These are phyloP conservation scores for Syncephalastrum sp. DNA, from an alignment of 371 early-diverging fungal genomes.

Conservation along the genomic window DNA sequence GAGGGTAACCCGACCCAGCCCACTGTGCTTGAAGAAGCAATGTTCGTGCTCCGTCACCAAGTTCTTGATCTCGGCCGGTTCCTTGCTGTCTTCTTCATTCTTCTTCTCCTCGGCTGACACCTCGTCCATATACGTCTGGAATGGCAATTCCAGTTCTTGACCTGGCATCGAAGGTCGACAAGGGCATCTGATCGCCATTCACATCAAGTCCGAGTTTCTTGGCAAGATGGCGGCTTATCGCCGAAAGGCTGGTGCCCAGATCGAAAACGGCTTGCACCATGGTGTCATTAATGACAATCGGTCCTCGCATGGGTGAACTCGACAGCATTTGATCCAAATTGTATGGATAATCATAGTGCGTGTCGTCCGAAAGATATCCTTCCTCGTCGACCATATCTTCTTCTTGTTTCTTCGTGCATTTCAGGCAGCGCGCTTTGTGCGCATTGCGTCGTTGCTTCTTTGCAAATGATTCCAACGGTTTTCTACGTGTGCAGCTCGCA, in stretches of 20 bases:
- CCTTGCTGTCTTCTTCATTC: neutral
- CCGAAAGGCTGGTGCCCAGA: slow-evolving; percentile 13
- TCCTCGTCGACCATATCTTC: neutral
- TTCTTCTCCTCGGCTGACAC: neutral
- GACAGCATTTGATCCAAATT: neutral
- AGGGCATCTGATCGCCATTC: slow-evolving; percentile 12
- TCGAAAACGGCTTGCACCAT: slow-evolving; percentile 6
- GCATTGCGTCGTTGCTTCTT: too few relatives aligned
- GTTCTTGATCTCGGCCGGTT: neutral
- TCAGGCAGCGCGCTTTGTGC: too few relatives aligned
- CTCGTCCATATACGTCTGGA: neutral
- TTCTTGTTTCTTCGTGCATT: too few relatives aligned
- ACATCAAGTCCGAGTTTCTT: slow-evolving; percentile 6
- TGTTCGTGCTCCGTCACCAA: neutral
- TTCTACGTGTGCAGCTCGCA: too few relatives aligned
- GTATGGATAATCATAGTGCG: slow-evolving; percentile 2
- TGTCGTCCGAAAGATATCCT: slow-evolving; percentile 6
- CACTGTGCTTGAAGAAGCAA: slow-evolving; percentile 8
- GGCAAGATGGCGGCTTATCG: slow-evolving; percentile 7
- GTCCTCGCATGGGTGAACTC: neutral
- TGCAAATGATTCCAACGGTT: too few relatives aligned
- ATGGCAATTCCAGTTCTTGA: too few relatives aligned
- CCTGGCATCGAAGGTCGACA: slow-evolving; percentile 2
- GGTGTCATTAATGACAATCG: slow-evolving; percentile 4
- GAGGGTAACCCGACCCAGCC: slow-evolving; percentile 2